A percentile compares a stretch with the other conserved stretches of the same genome.
These are phyloP conservation scores for Cladobotryum protrusum DNA, from an alignment of 2,329 filamentous ascomycete genomes.

Conservation along the genomic window DNA sequence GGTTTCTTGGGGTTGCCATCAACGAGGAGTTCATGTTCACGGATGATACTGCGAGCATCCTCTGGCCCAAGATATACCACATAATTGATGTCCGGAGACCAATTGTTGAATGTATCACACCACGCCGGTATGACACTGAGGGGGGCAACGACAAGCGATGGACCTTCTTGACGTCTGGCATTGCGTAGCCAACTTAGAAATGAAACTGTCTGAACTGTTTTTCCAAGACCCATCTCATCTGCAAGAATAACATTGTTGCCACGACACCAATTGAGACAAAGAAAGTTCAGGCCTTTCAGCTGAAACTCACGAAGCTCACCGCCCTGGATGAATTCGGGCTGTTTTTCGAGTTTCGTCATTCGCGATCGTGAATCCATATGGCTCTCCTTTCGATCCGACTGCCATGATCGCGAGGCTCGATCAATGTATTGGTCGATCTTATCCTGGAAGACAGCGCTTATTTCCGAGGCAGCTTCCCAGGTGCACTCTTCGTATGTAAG, in stretches of 20 bases:
- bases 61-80: constrained; percentile 93
- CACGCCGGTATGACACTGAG: constrained; percentile 96
- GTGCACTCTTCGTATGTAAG: constrained; percentile 91
- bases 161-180: constrained; percentile 81
- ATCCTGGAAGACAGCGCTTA: constrained; percentile 73
- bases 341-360: constrained; percentile 68
- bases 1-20: constrained; percentile 82
- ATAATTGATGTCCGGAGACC: constrained; percentile 95
- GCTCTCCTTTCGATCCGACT: constrained; percentile 71
- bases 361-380: constrained; percentile 67
- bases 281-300: constrained; percentile 86
- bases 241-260: constrained; percentile 94
- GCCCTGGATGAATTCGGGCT: constrained; percentile 77
- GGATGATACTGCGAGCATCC: constrained; percentile 77
- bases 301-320: constrained; percentile 91
- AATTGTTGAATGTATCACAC: constrained; percentile 95
- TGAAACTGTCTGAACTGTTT: constrained; percentile 94
- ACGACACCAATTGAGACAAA: constrained; percentile 92
- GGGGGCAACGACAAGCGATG: constrained; percentile 94
- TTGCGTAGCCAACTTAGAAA: constrained; percentile 97
- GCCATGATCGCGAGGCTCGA: constrained; percentile 71
- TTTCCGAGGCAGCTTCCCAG: constrained; percentile 75
- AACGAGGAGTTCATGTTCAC: constrained; percentile 81
- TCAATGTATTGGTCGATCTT: constrained; percentile 91
- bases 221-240: constrained; percentile 97